Base-by-base conservation (phyloP, 2,329 filamentous ascomycete species). In the Colletotrichum agaves region DNA sequence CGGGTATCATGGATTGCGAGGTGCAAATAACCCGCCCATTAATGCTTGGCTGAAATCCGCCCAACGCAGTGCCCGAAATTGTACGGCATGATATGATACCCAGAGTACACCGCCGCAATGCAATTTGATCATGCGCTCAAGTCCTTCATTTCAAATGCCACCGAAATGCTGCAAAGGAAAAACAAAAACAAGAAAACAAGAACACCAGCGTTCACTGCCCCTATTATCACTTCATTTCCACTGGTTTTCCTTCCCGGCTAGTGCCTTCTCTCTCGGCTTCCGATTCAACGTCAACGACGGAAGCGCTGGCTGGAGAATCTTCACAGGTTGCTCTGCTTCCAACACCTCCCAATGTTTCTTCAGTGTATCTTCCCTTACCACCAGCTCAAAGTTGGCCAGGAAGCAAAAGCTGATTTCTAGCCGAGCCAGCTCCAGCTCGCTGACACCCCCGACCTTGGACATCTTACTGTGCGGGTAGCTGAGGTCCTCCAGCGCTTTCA, bases 401-500 rank as follows among this genome's bases (percentile, higher is more conserved):
- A 94, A 95, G 79, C 92, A 94, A 75, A 95, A 95, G 74, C 91
- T 94, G 69, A 98, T 92, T 82, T 98, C 96, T 46, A 98, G 81
- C 67, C 92, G 87, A 44, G 92, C 91, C 58, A 99, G 85, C 79
- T 98, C 94, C 17, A 84, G 82, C 75, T 93, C 91, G 74, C 88
- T 93, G 15, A 98, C 93, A 17, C 95, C 95, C 46, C 96, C 95
- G 1, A 98, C 94, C 71, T 90, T 91, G 17, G 95, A 90, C 71
- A 98, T 90, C 62, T 93, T 91, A 67, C 86, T 86, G 80, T 98
- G 95, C 8, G 93, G 88, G 80, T 97, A 97, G 72, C 91, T 92
- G 61, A 95, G 85, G 77, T 98, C 95, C 78, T 99, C 95, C n/a
- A 98, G 82, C 0, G 93, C 93, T 81, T 98, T 99, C 87, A 94